Evolutionary conservation across 2,329 filamentous ascomycete genomes (phyloP).

Genomic region (Fusarium lyarnte): DNA sequence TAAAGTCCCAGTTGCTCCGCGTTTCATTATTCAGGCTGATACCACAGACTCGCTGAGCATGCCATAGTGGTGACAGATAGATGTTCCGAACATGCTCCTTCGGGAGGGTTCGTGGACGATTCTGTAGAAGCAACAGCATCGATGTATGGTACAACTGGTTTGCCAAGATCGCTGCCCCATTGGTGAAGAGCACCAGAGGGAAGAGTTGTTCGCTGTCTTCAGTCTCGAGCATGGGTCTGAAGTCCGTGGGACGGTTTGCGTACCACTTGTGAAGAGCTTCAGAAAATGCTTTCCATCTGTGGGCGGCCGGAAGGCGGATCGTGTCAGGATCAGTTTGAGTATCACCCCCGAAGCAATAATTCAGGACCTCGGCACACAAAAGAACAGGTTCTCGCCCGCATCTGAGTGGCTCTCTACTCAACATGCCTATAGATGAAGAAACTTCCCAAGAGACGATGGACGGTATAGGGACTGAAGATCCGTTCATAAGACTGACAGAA

Average conservation of each 20-base stretch:
- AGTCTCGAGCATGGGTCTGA: slow-evolving; percentile 48
- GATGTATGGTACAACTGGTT: slow-evolving; percentile 68
- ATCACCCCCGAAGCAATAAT: slow-evolving; percentile 41
- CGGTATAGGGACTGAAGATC: slow-evolving; percentile 40
- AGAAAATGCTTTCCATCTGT: slow-evolving; percentile 45
- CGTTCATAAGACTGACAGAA: slow-evolving; percentile 43
- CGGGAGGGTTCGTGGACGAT: slow-evolving; percentile 57
- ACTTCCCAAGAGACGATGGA: slow-evolving; percentile 29
- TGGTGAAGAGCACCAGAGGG: slow-evolving; percentile 51
- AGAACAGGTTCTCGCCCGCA: slow-evolving; percentile 44
- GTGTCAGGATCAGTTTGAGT: slow-evolving; percentile 14
- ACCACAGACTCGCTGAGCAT: slow-evolving; percentile 59
- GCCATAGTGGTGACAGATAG: slow-evolving; percentile 57
- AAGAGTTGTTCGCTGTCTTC: slow-evolving; percentile 46
- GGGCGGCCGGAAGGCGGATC: slow-evolving; percentile 31
- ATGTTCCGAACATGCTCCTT: slow-evolving; percentile 45
- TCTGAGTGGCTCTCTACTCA: slow-evolving; percentile 33
- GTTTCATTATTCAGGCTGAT: slow-evolving; percentile 59
- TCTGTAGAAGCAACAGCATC: slow-evolving; percentile 61
- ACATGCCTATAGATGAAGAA: slow-evolving; percentile 29
- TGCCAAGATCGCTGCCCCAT: slow-evolving; percentile 55
- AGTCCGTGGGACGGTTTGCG: slow-evolving; percentile 44
- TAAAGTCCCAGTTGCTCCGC: slow-evolving; percentile 58
- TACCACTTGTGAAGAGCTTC: slow-evolving; percentile 49
- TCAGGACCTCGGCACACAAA: slow-evolving; percentile 49